Conservation (phyloP, 2,329 filamentous ascomycete species). For the Fusarium domesticum region DNA sequence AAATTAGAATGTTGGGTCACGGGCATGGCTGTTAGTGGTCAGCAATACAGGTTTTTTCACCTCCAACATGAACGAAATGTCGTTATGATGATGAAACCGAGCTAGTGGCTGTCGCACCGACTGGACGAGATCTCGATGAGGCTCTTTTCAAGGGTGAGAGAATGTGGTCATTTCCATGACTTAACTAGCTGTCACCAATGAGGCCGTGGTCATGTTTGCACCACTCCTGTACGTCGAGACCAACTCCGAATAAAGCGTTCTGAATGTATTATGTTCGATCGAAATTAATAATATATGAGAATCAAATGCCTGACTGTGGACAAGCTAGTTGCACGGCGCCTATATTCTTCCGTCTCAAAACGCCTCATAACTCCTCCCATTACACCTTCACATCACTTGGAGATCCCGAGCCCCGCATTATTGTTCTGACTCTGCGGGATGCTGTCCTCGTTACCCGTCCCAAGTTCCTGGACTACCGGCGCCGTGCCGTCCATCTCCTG, state of each 20-base stretch:
- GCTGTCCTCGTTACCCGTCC: constrained; percentile 16
- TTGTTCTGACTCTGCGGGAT: constrained; percentile 1
- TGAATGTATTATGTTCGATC: too few relatives aligned
- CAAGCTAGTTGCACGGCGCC: too few relatives aligned
- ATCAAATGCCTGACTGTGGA: too few relatives aligned
- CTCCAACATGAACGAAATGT: not conserved
- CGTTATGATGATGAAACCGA: not conserved
- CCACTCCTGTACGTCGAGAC: too few relatives aligned
- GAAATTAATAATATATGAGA: too few relatives aligned
- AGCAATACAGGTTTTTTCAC: not conserved
- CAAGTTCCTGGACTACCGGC: constrained; percentile 19
- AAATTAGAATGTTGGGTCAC: too few relatives aligned
- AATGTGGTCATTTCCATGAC: too few relatives aligned
- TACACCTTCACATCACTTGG: constrained; percentile 2
- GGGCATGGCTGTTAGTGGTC: not conserved
- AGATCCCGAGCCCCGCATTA: constrained; percentile 5
- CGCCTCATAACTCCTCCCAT: not conserved
- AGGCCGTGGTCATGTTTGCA: too few relatives aligned
- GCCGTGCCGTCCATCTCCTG: constrained; percentile 25
- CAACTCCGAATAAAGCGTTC: too few relatives aligned
- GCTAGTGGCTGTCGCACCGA: not conserved
- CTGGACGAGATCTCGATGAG: not conserved
- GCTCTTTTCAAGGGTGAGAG: too few relatives aligned
- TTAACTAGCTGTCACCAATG: too few relatives aligned
- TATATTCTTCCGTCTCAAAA: too few relatives aligned